Conservation (phyloP, 2,329 filamentous ascomycete species). For the Arthrobotrys megalospora region DNA sequence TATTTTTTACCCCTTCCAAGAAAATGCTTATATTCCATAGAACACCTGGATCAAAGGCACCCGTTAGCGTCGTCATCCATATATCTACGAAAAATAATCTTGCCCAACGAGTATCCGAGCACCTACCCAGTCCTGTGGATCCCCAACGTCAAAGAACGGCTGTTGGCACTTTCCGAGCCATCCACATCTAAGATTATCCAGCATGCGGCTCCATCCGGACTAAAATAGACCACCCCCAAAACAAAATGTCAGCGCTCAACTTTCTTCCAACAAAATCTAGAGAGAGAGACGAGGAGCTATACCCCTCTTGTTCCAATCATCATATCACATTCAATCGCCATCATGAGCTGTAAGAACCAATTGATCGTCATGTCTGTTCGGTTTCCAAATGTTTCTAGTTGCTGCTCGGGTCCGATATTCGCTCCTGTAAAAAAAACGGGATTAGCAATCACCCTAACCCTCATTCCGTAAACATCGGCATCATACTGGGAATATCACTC, state of each 20-base stretch:
- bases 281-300: conserved; percentile 35
- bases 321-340: conserved; percentile 63
- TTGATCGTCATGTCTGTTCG: conserved; percentile 64
- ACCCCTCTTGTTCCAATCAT: conserved; percentile 63
- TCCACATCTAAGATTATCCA: conserved; percentile 63
- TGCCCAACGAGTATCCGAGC: neutral
- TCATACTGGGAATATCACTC: conserved; percentile 63
- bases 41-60: conserved; percentile 15
- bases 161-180: conserved; percentile 63
- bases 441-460: conserved; percentile 6
- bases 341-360: conserved; percentile 64
- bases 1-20: neutral
- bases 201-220: conserved; percentile 64
- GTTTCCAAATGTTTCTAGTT: conserved; percentile 63
- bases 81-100: neutral
- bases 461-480: neutral
- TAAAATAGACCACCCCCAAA: conserved; percentile 18
- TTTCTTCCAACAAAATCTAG: neutral
- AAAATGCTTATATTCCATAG: conserved; percentile 20
- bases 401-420: conserved; percentile 62
- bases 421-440: conserved; percentile 50
- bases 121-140: conserved; percentile 62
- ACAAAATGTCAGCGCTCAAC: conserved; percentile 1
- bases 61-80: neutral
- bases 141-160: conserved; percentile 63